A percentile compares a stretch with the other conserved stretches of the same genome.
Evolutionary conservation across 768 basidiomycete species (phyloP).

Genomic region (Rubroboletus satanas): DNA sequence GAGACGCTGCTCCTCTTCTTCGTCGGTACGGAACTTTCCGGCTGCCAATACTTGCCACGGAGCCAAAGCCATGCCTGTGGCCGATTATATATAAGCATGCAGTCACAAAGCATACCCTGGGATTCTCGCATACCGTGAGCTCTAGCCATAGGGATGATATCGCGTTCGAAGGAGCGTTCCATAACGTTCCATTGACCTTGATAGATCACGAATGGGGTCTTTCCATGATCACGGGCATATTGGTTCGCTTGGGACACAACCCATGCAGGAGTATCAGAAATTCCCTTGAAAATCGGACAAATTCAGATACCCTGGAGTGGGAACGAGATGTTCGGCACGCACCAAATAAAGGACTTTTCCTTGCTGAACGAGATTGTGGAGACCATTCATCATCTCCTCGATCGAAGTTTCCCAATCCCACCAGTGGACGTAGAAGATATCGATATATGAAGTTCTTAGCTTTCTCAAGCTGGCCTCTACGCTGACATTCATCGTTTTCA

Average conservation of each 20-base stretch:
- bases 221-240: conserved; percentile 35
- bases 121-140: not conserved
- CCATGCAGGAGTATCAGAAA: conserved; percentile 45
- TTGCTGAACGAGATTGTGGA: not conserved
- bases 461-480: not conserved
- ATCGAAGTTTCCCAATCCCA: not conserved
- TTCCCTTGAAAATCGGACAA: conserved; percentile 24
- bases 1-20: not conserved
- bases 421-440: not conserved
- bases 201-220: conserved; percentile 51
- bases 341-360: not conserved
- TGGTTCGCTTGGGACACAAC: conserved; percentile 32
- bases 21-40: not conserved
- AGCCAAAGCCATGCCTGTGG: not conserved
- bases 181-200: conserved; percentile 45
- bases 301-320: not conserved
- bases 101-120: not conserved
- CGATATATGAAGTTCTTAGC: not conserved
- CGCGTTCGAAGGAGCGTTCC: conserved; percentile 44
- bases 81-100: not conserved
- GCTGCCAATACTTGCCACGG: not conserved
- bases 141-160: conserved; percentile 38
- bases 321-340: not conserved
- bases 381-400: not conserved
- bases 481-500: not conserved